Conservation (phyloP, 140 eudicot species). For the Flaveria floridana region DNA sequence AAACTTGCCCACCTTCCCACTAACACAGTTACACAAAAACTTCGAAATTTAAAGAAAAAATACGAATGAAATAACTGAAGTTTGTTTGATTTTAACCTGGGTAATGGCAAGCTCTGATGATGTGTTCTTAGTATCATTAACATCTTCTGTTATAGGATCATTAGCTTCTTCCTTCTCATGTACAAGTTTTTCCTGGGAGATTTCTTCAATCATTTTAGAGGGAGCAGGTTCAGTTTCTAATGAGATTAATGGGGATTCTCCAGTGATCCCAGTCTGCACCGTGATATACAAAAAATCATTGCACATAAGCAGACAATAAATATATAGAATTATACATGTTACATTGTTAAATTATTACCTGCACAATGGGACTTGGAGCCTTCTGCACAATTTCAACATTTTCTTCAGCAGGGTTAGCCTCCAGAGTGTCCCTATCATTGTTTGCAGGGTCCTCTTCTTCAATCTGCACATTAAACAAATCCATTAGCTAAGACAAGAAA, state of each 20-base stretch:
- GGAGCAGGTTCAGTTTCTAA: slow-evolving; percentile 28
- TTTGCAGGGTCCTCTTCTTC: slow-evolving; percentile 24
- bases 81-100: slow-evolving; percentile 35
- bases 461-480: slow-evolving; percentile 22
- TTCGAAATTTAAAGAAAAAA: not conserved
- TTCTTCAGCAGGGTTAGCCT: slow-evolving; percentile 26
- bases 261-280: slow-evolving; percentile 27
- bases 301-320: slow-evolving; percentile 26
- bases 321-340: slow-evolving; percentile 21
- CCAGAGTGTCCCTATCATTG: slow-evolving; percentile 1
- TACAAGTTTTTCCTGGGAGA: slow-evolving; percentile 19
- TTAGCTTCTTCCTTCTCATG: slow-evolving; percentile 23
- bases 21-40: not conserved
- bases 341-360: slow-evolving; percentile 13
- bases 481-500: slow-evolving; percentile 8
- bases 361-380: slow-evolving; percentile 16
- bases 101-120: slow-evolving; percentile 30
- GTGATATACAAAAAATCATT: slow-evolving; percentile 4
- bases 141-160: slow-evolving; percentile 15
- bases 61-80: slow-evolving; percentile 20
- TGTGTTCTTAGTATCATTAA: slow-evolving; percentile 23
- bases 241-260: slow-evolving; percentile 1
- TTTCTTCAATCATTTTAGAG: slow-evolving; percentile 21
- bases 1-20: slow-evolving; percentile 13
- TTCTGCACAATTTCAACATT: slow-evolving; percentile 16